Evolutionary conservation across 345 rosid species (phyloP), one percentile per base, ranked within the genome.

Genomic region (Aquilaria yunnanensis): DNA sequence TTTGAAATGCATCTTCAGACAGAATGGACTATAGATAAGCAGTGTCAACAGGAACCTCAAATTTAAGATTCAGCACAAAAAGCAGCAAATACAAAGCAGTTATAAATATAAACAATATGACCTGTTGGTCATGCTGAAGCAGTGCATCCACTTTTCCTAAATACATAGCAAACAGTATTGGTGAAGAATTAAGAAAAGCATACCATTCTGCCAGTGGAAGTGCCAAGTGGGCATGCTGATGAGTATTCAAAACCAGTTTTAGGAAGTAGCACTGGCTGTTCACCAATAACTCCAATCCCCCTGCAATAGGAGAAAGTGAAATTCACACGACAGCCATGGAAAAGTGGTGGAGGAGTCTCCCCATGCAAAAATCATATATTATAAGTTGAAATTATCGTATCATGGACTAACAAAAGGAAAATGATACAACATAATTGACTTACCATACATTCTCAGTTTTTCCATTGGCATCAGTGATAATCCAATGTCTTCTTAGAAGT

Each of bases 261-360:
- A 12, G 95, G 87, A 72, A 85, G 91, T 62, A 88, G 80, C 57
- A 83, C 91, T 12, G 95, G 95, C 67, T 85, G 91, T 75, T 88
- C 91, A 14, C 91, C 95, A 8, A 85, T 78, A 46, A 88, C 95
- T 70, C 95, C 91, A 29, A 75, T 68, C 32, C 89, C 91, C 81
- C 95, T 85, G 80, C n/a, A 58, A 54, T 30, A 53, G 47, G 41
- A 54, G 10, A 56, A 10, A 4, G 8, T 5, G 6, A 57, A 12
- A 23, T 50, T 60, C 66, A 60, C 33, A 76, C 47, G 16, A 41
- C 62, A 57, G 13, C 2, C 43, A 37, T 37, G 43, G 43, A 37
- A 2, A 9, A 37, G 43, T 5, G 5, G 5, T 37, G 43, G 43
- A 23, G 43, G 43, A 37, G 8, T 37, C 43, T 41, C 14, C 2